Conservation (phyloP, 139 green algal genomes). For the Coelastrella sp. region DNA sequence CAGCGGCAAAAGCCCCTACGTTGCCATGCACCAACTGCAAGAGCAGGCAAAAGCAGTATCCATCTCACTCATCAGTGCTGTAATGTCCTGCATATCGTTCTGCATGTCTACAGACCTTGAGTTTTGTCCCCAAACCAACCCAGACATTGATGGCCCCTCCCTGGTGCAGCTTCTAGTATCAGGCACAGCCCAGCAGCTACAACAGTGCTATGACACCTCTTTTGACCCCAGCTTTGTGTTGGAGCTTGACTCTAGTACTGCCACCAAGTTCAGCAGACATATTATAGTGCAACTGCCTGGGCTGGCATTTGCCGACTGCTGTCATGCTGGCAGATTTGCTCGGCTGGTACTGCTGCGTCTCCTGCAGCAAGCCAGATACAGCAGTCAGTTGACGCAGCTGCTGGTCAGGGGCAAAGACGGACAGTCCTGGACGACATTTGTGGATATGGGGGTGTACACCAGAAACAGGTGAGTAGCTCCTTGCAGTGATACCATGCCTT, state of each 20-base stretch:
- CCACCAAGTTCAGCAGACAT: constrained; percentile 62
- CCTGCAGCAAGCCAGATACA: neutral
- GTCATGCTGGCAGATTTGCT: constrained; percentile 40
- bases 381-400: neutral
- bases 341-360: constrained; percentile 23
- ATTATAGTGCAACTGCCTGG: constrained; percentile 71
- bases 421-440: constrained; percentile 49
- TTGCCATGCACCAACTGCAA: no score
- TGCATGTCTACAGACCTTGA: constrained; percentile 84
- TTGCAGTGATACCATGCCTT: no score
- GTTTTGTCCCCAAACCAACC: constrained; percentile 67
- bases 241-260: constrained; percentile 22
- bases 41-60: neutral
- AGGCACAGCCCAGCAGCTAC: constrained; percentile 35
- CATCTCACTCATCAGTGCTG: no score
- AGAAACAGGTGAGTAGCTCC: constrained; percentile 71
- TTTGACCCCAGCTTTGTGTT: neutral
- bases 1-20: no score
- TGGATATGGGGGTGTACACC: constrained; percentile 82
- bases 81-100: no score
- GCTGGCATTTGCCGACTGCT: constrained; percentile 61
- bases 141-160: constrained; percentile 65
- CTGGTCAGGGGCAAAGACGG: constrained; percentile 22
- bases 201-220: neutral
- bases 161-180: constrained; percentile 72